Base-by-base conservation (phyloP, 2,329 filamentous ascomycete genomes). In the Sordariomycetes sp. region DNA sequence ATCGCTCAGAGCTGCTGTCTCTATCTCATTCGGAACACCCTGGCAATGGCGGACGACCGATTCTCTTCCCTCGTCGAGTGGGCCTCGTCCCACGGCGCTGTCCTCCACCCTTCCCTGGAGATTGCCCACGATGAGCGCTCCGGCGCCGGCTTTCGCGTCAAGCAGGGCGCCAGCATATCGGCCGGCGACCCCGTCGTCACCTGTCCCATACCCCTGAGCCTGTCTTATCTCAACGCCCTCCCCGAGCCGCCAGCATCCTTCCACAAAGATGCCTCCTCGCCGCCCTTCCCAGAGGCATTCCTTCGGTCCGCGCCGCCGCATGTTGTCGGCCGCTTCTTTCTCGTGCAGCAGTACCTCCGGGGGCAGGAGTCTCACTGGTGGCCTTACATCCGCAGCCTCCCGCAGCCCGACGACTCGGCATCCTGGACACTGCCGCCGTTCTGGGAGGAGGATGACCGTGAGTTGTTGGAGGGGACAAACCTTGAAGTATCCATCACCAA, bases 261-360 rank as follows among this genome's bases (percentile, higher is more conserved):
- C 32, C 43, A 46, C 2, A 61, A 65, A 55, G 59, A 46, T 22
- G 3, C 56, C 58, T 2, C 63, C 1, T 60, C 58, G 14, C 59
- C 55, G 54, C 61, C 61, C 3, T 80, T 88, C 53, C 77, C 81
- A 0, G 54, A 62, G 0, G 65, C 66, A 1, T 83, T 88, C 62
- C 68, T 87, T 53, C 64, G 73, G 1, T 64, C 66, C 4, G 69
- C 77, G 1, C 78, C 79, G 1, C 77, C 82, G 0, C 80, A 88
- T 62, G 81, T 88, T 59, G 71, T 85, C 54, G 79, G 82, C 10
- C 79, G 85, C 3, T 87, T 90, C 69, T 86, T 88, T 62, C 75
- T 91, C 6, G 77, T 88, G 66, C 81, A 85, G 61, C 82, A 91
- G 67, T 85, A 83, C 65, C 73, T 90, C 35, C 70, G 78, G 2